Base-by-base conservation (phyloP, 2,329 filamentous ascomycete genomes). In the Sclerotiophoma versabilis region DNA sequence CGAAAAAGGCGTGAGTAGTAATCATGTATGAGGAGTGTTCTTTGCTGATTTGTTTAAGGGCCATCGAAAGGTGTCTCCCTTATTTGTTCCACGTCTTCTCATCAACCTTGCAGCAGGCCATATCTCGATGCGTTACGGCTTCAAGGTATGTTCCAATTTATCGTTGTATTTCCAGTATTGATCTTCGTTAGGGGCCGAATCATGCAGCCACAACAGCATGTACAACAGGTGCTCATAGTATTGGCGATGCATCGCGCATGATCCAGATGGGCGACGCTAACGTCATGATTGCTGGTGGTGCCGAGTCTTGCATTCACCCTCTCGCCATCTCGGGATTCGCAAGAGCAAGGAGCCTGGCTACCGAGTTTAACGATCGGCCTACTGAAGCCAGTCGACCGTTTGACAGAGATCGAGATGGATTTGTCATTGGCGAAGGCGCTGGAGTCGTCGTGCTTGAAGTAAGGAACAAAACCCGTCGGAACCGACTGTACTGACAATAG, bases 31-130 rank as follows among this genome's bases (percentile, higher is more conserved):
- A 11, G 4, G 14, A 11, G 7, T 17, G 2, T 1, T 9, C 5
- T 4, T n/a, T 15, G 15, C 11, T 62, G 10, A 66, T 23, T 5
- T 14, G 12, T 12, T 5, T 5, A 39, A 95, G 91, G 93, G 93
- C 60, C 96, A 97, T 74, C 91, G 86, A 64, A 96, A 95, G 69
- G 90, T 98, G 2, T 96, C 93, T 27, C 95, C 95, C 1, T 79
- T 96, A 3, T 98, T 99, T 70, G 92, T 98, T 7, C 95, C 95
- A 6, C 89, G 91, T 64, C 86, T 98, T 7, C 82, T 99, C 43
- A 96, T 96, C 77, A 99, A 99, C 73, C 84, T 99, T 63, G 95
- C 91, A 0, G 95, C 95, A 9, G 95, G 95, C 0, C 93, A 98
- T 72, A 87, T 98, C 30, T 93, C 93, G 22, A 98, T 99, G 87